Evolutionary conservation across 805 yeast genomes (phyloP), one percentile per base, ranked within the genome.

Genomic region (Yueomyces sp.): DNA sequence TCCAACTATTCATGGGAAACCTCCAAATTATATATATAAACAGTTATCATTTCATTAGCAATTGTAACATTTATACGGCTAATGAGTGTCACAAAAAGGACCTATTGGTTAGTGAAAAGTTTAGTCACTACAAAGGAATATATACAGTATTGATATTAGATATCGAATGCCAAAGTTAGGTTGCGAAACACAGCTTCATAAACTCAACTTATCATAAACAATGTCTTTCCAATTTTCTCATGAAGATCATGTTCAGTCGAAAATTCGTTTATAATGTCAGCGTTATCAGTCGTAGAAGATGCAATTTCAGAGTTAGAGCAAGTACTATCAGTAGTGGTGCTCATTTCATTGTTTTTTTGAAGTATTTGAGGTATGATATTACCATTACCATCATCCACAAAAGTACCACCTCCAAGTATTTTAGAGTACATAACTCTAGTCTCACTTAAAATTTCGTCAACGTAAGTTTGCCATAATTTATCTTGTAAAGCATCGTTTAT

Each of bases 391-490:
- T 60, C 63, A 26, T 57, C 62, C 1, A 57, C 47, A 41, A 53
- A 57, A 33, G 52, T 53, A 7, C 63, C 65, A 2, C 66, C 66
- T 6, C 66, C 66, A 8, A 62, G 44, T 28, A 62, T 62, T 42
- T 59, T 60, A 5, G 63, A 57, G 42, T 59, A 61, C 66, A 62
- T 60, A 26, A 53, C 44, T 42, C 62, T 59, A n/a, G 60, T 60
- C 43, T 54, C 61, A 45, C 50, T 53, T 40, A 62, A 45, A 12
- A 61, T 53, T 31, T 56, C 60, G 26, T 58, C 54, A 2, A 59
- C 45, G 36, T 59, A 53, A 45, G 47, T 52, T 12, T 41, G 44
- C 66, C 66, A 62, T 6, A 46, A 48, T 12, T 51, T 46, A 28
- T 51, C 50, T 27, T 50, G 47, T 28, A 62, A 38, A 3, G 49